Conservation (phyloP, 2,329 filamentous ascomycete genomes). For the Penicillium sp. region DNA sequence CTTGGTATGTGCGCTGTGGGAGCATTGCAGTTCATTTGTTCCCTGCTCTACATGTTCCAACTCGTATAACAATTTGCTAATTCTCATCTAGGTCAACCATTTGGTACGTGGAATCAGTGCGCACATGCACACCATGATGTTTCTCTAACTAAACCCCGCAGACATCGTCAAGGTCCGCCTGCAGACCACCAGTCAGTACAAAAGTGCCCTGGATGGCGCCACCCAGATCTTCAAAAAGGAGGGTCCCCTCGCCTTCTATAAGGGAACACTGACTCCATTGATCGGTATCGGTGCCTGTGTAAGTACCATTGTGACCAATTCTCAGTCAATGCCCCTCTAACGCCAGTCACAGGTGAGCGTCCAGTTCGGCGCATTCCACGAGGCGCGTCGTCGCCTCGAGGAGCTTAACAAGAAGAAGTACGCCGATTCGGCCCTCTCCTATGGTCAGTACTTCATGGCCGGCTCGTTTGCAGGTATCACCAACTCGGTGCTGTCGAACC, state of each 20-base stretch:
- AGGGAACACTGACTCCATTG: slow-evolving; percentile 90
- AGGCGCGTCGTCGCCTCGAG: slow-evolving; percentile 82
- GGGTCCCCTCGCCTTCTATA: slow-evolving; percentile 91
- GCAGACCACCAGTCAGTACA: slow-evolving; percentile 80
- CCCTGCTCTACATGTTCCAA: not conserved
- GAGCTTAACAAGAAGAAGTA: slow-evolving; percentile 57
- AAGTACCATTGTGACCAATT: slow-evolving; percentile 22
- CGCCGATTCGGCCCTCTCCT: slow-evolving; percentile 56
- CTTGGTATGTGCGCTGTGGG: slow-evolving; percentile 61
- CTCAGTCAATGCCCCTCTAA: not conserved
- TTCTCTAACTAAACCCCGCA: slow-evolving; percentile 30
- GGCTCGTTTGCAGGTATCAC: slow-evolving; percentile 90
- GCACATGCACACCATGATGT: not conserved
- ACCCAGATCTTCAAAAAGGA: slow-evolving; percentile 81
- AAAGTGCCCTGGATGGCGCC: slow-evolving; percentile 73
- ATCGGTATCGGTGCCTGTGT: slow-evolving; percentile 96
- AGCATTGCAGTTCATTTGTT: not conserved
- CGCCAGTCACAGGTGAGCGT: slow-evolving; percentile 60
- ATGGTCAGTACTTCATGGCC: slow-evolving; percentile 81
- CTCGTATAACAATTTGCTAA: slow-evolving; percentile 24
- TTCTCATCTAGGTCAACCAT: slow-evolving; percentile 55
- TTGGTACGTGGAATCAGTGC: slow-evolving; percentile 47
- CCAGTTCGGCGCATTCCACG: slow-evolving; percentile 96
- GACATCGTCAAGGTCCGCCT: slow-evolving; percentile 98
- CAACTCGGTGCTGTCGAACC: slow-evolving; percentile 81